phyloP scores from a whole-genome alignment of 331 rosid species.

The Phaseolus coccineus region DNA sequence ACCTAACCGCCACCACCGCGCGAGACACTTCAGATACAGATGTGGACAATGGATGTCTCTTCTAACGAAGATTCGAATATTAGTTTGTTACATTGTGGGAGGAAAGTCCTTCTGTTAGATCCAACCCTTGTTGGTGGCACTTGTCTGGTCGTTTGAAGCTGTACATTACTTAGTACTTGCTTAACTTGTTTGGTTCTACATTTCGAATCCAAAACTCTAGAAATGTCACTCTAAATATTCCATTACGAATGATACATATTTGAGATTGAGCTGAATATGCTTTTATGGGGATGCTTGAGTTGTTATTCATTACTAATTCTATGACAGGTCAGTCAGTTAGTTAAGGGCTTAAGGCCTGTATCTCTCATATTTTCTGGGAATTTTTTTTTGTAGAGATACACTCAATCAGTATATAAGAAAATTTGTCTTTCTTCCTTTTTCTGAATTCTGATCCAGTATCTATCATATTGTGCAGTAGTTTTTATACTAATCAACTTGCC shows the following conservation, averaged over 20 bases:
- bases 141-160: constrained; percentile 3
- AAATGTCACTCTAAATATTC: constrained; percentile 29
- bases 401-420: background rate
- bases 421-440: background rate
- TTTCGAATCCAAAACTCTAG: background rate
- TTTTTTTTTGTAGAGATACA: background rate
- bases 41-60: background rate
- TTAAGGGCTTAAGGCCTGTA: background rate
- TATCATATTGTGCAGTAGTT: background rate
- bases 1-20: no score
- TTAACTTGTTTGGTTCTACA: constrained; percentile 3
- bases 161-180: background rate
- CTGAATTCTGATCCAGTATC: background rate
- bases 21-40: background rate
- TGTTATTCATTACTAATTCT: background rate
- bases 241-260: background rate
- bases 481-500: no score
- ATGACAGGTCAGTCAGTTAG: background rate
- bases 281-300: constrained; percentile 21
- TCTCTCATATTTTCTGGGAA: background rate
- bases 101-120: background rate
- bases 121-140: background rate
- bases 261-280: background rate
- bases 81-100: background rate
- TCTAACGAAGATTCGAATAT: background rate